A percentile compares a stretch with the other conserved stretches of the same genome.
These are phyloP conservation scores for Zygosaccharomyces lentus DNA, from an alignment of 805 yeast genomes.

Conservation along the genomic window DNA sequence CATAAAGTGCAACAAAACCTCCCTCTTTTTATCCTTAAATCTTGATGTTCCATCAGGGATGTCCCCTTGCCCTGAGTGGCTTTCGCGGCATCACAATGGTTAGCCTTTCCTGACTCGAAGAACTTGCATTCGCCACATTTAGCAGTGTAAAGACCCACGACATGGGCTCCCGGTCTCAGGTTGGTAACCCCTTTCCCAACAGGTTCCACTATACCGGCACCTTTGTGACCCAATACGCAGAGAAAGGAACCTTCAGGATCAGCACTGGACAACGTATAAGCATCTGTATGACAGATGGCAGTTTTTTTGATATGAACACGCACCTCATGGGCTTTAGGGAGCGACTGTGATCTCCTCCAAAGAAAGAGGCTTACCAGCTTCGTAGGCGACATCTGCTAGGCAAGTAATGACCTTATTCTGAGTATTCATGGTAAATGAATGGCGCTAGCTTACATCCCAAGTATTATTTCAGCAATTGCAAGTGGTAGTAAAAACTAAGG, in stretches of 20 bases:
- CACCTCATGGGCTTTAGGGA: conserved; percentile 97
- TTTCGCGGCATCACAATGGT: conserved; percentile 91
- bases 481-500: no score
- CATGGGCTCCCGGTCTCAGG: conserved; percentile 92
- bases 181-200: conserved; percentile 90
- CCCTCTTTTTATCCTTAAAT: conserved; percentile 75
- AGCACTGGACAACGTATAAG: conserved; percentile 87
- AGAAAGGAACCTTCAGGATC: conserved; percentile 98
- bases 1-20: conserved; percentile 87
- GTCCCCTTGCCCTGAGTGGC: conserved; percentile 98
- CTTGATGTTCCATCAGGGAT: conserved; percentile 98
- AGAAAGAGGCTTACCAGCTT: conserved; percentile 75
- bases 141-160: conserved; percentile 91
- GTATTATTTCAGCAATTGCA: no score
- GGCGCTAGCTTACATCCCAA: no score
- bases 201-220: conserved; percentile 94
- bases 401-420: conserved; percentile 60
- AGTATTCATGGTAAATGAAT: conserved; percentile 16
- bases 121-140: conserved; percentile 94
- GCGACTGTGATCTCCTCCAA: conserved; percentile 88
- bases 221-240: conserved; percentile 91
- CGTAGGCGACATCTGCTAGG: conserved; percentile 98
- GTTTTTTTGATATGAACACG: conserved; percentile 83
- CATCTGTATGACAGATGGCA: conserved; percentile 98
- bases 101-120: conserved; percentile 93